A percentile compares a stretch with the other conserved stretches of the same genome.
Conservation (phyloP, 1,139 yeast genomes). For the Lodderomyces theae region DNA sequence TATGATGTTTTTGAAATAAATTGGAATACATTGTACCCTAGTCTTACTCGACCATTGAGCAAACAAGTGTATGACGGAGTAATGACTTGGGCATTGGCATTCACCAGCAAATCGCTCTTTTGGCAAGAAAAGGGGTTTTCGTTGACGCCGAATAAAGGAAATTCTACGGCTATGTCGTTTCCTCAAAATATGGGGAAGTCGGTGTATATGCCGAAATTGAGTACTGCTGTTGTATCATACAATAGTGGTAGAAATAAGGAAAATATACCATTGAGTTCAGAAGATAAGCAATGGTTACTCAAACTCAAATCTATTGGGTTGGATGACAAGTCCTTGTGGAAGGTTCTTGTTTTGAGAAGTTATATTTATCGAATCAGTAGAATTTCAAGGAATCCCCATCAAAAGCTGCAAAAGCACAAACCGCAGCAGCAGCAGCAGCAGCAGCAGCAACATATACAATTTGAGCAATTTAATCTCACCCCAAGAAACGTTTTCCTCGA, state of each 20-base stretch:
- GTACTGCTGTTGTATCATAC: conserved; percentile 16
- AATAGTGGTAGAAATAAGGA: conserved; percentile 16
- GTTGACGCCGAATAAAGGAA: conserved; percentile 11
- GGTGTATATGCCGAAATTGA: conserved; percentile 31
- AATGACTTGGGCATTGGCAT: conserved; percentile 68
- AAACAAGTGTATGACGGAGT: conserved; percentile 65
- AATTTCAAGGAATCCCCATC: conserved; percentile 6
- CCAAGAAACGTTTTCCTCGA: conserved; percentile 74
- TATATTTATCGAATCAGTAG: conserved; percentile 63
- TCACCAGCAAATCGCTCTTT: conserved; percentile 62
- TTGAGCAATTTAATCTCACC: conserved; percentile 6
- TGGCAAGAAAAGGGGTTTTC: conserved; percentile 47
- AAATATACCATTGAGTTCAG: conserved; percentile 42
- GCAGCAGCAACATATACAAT: background rate
- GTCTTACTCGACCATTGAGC: conserved; percentile 64
- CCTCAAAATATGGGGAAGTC: conserved; percentile 40
- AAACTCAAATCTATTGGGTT: conserved; percentile 70
- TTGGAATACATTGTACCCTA: conserved; percentile 63
- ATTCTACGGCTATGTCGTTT: too few relatives aligned
- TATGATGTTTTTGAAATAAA: conserved; percentile 70
- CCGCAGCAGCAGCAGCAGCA: too few relatives aligned
- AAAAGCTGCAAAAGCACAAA: too few relatives aligned
- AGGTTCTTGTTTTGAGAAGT: conserved; percentile 64
- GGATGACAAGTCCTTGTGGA: conserved; percentile 76
- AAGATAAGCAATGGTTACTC: conserved; percentile 75